A percentile compares a stretch with the other conserved stretches of the same genome.
Conservation (phyloP, 2,329 filamentous ascomycete species). For the Colletotrichum sp. region DNA sequence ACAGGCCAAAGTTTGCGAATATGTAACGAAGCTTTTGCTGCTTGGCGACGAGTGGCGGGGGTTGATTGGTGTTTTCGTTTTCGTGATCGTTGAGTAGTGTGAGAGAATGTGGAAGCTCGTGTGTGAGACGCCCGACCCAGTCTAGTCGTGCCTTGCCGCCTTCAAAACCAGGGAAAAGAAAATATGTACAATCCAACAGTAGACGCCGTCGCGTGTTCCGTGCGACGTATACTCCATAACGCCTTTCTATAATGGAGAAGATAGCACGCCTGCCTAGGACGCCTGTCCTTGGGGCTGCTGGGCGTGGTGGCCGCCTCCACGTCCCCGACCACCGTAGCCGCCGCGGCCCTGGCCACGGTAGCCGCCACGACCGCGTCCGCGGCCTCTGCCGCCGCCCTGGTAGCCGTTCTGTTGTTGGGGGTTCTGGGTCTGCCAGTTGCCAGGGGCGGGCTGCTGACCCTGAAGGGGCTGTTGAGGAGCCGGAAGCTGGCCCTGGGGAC, state of each 20-base stretch:
- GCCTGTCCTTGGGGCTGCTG: constrained; percentile 26
- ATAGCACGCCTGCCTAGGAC: constrained; percentile 31
- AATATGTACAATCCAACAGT: constrained; percentile 26
- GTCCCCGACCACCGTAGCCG: constrained; percentile 11
- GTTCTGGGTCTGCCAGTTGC: constrained; percentile 33
- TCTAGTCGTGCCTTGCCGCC: constrained; percentile 17
- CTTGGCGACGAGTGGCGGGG: constrained; percentile 5
- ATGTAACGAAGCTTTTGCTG: constrained; percentile 19
- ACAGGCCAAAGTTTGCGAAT: constrained; percentile 21
- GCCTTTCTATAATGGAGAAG: constrained; percentile 15
- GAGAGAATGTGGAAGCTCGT: background rate
- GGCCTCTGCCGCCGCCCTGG: constrained; percentile 33
- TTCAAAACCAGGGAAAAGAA: constrained; percentile 1
- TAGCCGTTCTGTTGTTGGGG: constrained; percentile 34
- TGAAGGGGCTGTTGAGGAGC: constrained; percentile 15
- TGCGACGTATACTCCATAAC: constrained; percentile 13
- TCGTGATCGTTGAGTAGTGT: constrained; percentile 14
- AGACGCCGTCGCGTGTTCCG: constrained; percentile 11
- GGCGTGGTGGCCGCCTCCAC: constrained; percentile 17
- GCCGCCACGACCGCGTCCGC: constrained; percentile 26
- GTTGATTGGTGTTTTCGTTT: constrained; percentile 15
- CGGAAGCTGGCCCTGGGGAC: constrained; percentile 29
- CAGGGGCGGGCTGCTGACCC: constrained; percentile 29
- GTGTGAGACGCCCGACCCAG: constrained; percentile 18
- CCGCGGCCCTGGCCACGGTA: constrained; percentile 22